These are phyloP conservation scores for Penicillium canariense DNA, from an alignment of 495 filamentous ascomycete species.

Conservation along the genomic window DNA sequence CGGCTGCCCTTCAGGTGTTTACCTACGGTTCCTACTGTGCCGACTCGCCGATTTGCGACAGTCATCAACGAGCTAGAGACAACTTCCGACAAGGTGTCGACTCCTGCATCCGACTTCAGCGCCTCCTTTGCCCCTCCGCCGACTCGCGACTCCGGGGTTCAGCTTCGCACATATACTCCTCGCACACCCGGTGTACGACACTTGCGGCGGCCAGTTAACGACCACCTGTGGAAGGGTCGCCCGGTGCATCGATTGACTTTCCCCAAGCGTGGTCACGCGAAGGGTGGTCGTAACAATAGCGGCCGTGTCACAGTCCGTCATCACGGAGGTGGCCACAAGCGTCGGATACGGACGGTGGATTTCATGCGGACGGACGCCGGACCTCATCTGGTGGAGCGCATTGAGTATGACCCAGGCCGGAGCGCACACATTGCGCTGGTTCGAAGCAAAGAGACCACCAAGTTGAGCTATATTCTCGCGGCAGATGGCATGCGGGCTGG, in stretches of 20 bases:
- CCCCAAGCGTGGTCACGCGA: conserved; percentile 83
- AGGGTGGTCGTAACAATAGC: conserved; percentile 87
- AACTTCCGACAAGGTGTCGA: conserved; percentile 29
- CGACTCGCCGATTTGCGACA: conserved; percentile 57
- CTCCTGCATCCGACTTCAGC: conserved; percentile 36
- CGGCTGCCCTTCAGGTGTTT: conserved; percentile 48
- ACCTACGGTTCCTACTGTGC: conserved; percentile 24
- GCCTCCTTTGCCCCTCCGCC: conserved; percentile 47
- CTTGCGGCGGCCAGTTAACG: conserved; percentile 86
- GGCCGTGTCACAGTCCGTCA: conserved; percentile 86
- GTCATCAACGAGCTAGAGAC: conserved; percentile 39
- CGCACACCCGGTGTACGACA: conserved; percentile 93
- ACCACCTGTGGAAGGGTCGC: conserved; percentile 92
- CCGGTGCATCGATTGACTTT: conserved; percentile 81
- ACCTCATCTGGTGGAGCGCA: conserved; percentile 82
- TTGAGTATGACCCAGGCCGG: conserved; percentile 92
- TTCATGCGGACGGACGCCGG: conserved; percentile 74
- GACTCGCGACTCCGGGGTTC: conserved; percentile 36
- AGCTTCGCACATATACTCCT: conserved; percentile 84
- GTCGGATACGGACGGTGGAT: conserved; percentile 87
- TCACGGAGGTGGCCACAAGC: conserved; percentile 84
- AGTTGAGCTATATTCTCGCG: conserved; percentile 81
- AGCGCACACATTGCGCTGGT: conserved; percentile 91
- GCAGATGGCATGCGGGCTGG: conserved; percentile 90
- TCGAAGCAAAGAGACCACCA: conserved; percentile 55